Evolutionary conservation across 148 eudicot genomes (phyloP), one percentile per base, ranked within the genome.

Genomic region (Silene conica): DNA sequence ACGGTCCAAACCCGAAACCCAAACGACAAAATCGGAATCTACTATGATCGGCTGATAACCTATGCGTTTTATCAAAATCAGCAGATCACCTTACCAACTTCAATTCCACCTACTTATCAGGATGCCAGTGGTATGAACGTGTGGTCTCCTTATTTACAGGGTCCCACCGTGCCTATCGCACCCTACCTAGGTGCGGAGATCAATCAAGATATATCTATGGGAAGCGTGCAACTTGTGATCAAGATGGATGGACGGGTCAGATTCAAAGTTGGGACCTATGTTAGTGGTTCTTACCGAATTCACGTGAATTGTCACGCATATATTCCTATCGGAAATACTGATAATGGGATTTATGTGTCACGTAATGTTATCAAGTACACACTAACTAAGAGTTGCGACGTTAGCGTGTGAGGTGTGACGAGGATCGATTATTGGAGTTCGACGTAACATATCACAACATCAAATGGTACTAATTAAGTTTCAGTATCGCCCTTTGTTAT

Each of bases 71-170:
- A 89, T 70, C 89, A 69, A 26, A 79, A 62, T 75, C 92, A 92
- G 63, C 97, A 89, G 58, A 87, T 92, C 77, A 92, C 91, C 18
- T 75, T 77, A 26, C 86, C 82, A 72, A 87, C 97, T 1, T 67
- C 52, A 11, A 80, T 89, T n/a, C 92, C 92, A 0, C 83, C 91
- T 0, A 77, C 80, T 0, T 92, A 90, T 69, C 90, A 92, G 63
- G 93, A 85, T 63, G 79, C 88, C 60, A 77, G 82, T 0, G 87
- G 71, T 52, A 46, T 50, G 8, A 82, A 78, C 73, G 82, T 87
- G 2, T 92, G 97, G 97, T 88, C 96, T 2, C 97, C 96, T 15
- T 87, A 86, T 38, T 21, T 92, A 5, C 81, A 76, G 41, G 98
- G 98, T 0, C 70, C 70, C 13, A 28, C 76, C 19, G 89, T 92